Conservation (phyloP, 805 yeast genomes). For the Starmerella potacharoeniae region DNA sequence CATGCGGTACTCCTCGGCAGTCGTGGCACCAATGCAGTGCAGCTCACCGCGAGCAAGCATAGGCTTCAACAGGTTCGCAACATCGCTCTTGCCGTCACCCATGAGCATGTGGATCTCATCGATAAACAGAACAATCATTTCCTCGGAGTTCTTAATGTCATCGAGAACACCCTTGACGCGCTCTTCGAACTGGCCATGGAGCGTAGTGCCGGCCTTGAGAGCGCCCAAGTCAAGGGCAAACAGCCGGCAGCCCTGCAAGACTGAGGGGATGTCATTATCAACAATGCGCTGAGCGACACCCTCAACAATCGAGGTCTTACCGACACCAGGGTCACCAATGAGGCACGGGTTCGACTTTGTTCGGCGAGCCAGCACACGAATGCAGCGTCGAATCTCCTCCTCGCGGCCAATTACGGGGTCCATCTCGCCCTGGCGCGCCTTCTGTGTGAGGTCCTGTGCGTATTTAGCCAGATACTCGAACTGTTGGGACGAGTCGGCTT, state of each 20-base stretch:
- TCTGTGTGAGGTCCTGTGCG: conserved; percentile 86
- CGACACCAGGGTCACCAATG: conserved; percentile 99
- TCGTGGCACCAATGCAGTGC: conserved; percentile 98
- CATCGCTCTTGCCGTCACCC: conserved; percentile 98
- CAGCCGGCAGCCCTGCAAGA: conserved; percentile 66
- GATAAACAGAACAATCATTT: conserved; percentile 78
- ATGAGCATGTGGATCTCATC: conserved; percentile 98
- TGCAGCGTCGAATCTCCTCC: conserved; percentile 92
- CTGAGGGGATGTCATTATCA: conserved; percentile 88
- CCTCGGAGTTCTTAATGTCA: conserved; percentile 81
- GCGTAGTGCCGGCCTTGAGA: conserved; percentile 95
- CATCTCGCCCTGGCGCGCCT: conserved; percentile 84
- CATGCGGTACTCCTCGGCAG: conserved; percentile 86
- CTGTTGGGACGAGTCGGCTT: conserved; percentile 79
- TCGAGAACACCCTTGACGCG: conserved; percentile 91
- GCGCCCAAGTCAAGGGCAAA: conserved; percentile 92
- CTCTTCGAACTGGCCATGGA: conserved; percentile 97
- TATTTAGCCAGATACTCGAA: conserved; percentile 79
- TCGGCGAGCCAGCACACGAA: conserved; percentile 91
- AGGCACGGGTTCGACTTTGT: conserved; percentile 93
- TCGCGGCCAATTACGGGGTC: conserved; percentile 99
- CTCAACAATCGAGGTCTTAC: conserved; percentile 95
- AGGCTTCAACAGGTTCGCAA: conserved; percentile 92
- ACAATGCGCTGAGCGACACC: conserved; percentile 97
- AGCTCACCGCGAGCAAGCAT: conserved; percentile 92